Evolutionary conservation across 163 green algal species (phyloP).

Genomic region (Scenedesmus sp.): DNA sequence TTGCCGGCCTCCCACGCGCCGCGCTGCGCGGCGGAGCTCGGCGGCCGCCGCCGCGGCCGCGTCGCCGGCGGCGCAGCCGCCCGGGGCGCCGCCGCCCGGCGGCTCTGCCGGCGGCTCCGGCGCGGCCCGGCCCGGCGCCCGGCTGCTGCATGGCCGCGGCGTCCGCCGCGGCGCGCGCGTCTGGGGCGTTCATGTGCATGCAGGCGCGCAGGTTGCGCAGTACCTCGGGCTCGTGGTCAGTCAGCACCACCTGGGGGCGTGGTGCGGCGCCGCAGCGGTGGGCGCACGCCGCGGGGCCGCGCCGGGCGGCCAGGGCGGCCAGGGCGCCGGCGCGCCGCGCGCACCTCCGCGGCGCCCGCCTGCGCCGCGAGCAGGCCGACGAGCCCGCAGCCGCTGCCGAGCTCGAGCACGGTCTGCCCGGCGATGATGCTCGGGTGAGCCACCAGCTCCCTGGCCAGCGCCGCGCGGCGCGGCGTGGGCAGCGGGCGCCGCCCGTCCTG

Average conservation of each 20-base stretch:
- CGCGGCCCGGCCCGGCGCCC: too few relatives aligned
- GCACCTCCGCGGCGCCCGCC: constrained; percentile 60
- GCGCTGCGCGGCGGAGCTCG: background rate
- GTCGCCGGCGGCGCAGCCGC: background rate
- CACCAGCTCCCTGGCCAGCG: constrained; percentile 62
- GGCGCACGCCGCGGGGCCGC: background rate
- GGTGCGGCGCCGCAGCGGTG: background rate
- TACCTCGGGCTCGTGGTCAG: constrained; percentile 75
- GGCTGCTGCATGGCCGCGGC: constrained; percentile 2
- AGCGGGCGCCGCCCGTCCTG: background rate
- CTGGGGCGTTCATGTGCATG: constrained; percentile 68
- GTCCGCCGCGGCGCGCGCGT: constrained; percentile 16
- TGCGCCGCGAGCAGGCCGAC: constrained; percentile 80
- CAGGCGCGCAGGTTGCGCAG: constrained; percentile 75
- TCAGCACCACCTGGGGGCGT: constrained; percentile 63
- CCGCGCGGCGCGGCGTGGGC: background rate
- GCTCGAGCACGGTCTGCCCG: constrained; percentile 75
- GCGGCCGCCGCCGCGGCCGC: background rate
- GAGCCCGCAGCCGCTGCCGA: constrained; percentile 80
- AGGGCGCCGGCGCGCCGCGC: background rate
- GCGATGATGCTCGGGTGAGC: constrained; percentile 61
- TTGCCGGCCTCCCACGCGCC: constrained; percentile 56
- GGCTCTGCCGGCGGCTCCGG: background rate
- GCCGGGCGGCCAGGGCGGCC: background rate
- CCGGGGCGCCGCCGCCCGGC: background rate